A percentile compares a stretch with the other conserved stretches of the same genome.
phyloP scores from a whole-genome alignment of 2,329 filamentous ascomycete species.

The Alternaria sp. region DNA sequence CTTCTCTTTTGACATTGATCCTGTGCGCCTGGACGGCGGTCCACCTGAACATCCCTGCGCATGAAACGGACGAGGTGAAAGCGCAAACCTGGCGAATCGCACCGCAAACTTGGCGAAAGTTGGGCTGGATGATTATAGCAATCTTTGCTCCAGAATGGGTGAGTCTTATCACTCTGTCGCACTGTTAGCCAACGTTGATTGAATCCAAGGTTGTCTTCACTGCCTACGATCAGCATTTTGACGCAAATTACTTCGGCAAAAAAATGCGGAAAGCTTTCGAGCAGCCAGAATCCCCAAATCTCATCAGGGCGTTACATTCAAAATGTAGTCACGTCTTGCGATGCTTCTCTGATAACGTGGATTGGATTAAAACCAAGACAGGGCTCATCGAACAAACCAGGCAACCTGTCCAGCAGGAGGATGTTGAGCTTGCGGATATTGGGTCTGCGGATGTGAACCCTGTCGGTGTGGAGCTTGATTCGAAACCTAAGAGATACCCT shows the following conservation, averaged over 20 bases:
- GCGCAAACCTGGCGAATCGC: no score
- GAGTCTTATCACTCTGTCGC: fast-evolving
- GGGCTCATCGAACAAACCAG: no score
- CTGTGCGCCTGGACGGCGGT: not conserved
- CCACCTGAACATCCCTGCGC: not conserved
- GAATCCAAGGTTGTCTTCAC: not conserved
- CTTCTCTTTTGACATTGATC: not conserved
- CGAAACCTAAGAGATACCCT: not conserved
- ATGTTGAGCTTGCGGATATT: not conserved
- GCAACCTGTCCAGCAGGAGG: no score
- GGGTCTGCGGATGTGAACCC: no score
- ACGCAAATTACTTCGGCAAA: no score
- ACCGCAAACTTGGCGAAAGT: not conserved
- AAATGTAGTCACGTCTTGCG: no score
- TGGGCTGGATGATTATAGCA: not conserved
- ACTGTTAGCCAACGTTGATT: not conserved
- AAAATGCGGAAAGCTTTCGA: not conserved
- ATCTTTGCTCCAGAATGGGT: not conserved
- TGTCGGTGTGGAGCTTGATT: not conserved
- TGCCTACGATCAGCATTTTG: not conserved
- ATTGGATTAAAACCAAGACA: no score
- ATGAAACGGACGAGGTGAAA: no score
- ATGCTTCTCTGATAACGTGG: no score
- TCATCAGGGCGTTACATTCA: not conserved
- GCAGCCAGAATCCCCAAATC: not conserved